Evolutionary conservation across 768 basidiomycete genomes (phyloP), one percentile per base, ranked within the genome.

Genomic region (Mycena belliarum): DNA sequence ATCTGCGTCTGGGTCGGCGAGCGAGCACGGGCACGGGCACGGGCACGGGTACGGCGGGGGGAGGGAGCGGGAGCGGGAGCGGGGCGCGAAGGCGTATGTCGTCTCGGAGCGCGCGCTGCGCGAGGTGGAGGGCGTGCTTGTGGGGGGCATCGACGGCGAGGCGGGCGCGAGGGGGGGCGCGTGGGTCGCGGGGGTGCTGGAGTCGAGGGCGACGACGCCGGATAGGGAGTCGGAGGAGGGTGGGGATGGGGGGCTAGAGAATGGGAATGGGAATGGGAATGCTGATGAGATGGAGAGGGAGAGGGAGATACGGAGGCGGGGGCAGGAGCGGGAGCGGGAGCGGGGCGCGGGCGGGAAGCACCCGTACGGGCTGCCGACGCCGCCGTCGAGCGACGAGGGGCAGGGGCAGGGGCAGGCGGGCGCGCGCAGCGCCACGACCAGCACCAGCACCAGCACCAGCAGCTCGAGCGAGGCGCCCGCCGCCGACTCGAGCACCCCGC

Each of bases 321-420:
- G 9, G 15, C n/a, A 6, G 40, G 40, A 41, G 21, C 2, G 20
- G 20, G 40, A 41, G 40, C 4, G 21, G 16, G 14, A 11, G 20
- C 15, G 12, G 40, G 38, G 38, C 2, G 20, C 4, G 38, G 38
- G 38, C 6, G 38, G 40, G 21, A 12, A 40, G 38, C 33, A 28
- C 35, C 49, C 49, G 45, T 44, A 37, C 41, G 61, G 61, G 12
- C 35, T 63, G 35, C 61, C 61, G 49, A 63, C 61, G 35, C 61
- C 61, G 50, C 61, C 61, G 1, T 57, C 38, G 49, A 63, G 61
- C 26, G 57, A 53, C 20, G 61, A 63, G 54, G 61, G 44, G 14
- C 45, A 29, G 44, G 53, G n/a, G n/a, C n/a, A n/a, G n/a, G 24
- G 6, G 37, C 32, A 16, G 16, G 45, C 26, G 38, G 38, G 38